phyloP scores from a whole-genome alignment of 371 early-diverging fungal genomes.

The Coemansia linderi region DNA sequence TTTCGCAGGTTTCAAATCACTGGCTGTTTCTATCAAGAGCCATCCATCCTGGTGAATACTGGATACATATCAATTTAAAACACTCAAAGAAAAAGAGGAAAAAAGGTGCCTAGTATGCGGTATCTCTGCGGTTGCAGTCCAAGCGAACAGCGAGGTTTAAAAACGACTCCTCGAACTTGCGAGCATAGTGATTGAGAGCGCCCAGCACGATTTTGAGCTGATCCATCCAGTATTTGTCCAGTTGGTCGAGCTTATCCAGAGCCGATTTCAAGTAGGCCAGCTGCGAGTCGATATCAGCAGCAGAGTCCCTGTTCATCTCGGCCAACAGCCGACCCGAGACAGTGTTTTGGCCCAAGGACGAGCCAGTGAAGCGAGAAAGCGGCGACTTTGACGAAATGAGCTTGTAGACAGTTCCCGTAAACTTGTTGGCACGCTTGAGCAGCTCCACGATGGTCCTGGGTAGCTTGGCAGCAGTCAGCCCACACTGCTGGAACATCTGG shows the following conservation, averaged over 20 bases:
- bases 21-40: not conserved
- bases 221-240: slow-evolving; percentile 67
- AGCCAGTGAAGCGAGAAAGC: slow-evolving; percentile 38
- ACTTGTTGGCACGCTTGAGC: slow-evolving; percentile 68
- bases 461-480: slow-evolving; percentile 81
- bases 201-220: slow-evolving; percentile 74
- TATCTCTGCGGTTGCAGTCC: slow-evolving; percentile 71
- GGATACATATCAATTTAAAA: not conserved
- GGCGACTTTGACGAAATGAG: slow-evolving; percentile 39
- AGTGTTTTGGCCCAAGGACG: slow-evolving; percentile 52
- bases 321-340: slow-evolving; percentile 54
- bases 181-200: slow-evolving; percentile 74
- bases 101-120: not conserved
- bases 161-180: slow-evolving; percentile 72
- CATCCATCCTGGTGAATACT: not conserved
- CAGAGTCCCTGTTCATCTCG: slow-evolving; percentile 41
- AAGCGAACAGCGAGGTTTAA: slow-evolving; percentile 75
- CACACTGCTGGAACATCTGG: slow-evolving; percentile 85
- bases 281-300: slow-evolving; percentile 26
- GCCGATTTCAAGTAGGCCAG: slow-evolving; percentile 46
- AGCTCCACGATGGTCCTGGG: slow-evolving; percentile 75
- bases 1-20: too few species aligned
- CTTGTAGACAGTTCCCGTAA: slow-evolving; percentile 62
- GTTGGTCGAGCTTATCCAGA: slow-evolving; percentile 55
- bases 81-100: not conserved